Percentiles rank a stretch among this genome's conserved stretches.
These are phyloP conservation scores for Linum usitatissimum DNA, from an alignment of 345 rosid species.

Conservation along the genomic window DNA sequence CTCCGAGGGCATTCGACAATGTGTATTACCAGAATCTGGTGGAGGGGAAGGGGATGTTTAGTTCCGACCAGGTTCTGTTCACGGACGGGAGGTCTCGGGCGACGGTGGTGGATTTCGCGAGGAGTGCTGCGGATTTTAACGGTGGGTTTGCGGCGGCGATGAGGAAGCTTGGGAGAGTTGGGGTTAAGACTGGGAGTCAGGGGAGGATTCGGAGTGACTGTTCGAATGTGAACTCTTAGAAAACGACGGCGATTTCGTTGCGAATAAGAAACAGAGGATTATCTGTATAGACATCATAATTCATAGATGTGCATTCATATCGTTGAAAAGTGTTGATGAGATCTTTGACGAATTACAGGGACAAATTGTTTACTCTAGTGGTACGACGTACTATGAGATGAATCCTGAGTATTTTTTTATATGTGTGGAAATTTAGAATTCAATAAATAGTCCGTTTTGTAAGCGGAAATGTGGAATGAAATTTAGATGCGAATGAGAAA, in stretches of 20 bases:
- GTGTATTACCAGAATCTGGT: slow-evolving; percentile 59
- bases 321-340: too few relatives aligned
- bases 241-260: not conserved
- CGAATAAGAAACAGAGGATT: too few relatives aligned
- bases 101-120: slow-evolving; percentile 52
- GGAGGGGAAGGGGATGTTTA: slow-evolving; percentile 56
- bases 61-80: slow-evolving; percentile 59
- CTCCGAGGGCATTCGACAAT: slow-evolving; percentile 53
- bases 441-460: too few relatives aligned
- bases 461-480: too few relatives aligned
- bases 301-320: too few relatives aligned
- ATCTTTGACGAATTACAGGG: too few relatives aligned
- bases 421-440: too few relatives aligned
- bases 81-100: slow-evolving; percentile 35
- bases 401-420: too few relatives aligned
- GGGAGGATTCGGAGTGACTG: slow-evolving; percentile 68
- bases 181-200: slow-evolving; percentile 44
- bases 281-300: too few relatives aligned
- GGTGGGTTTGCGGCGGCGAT: slow-evolving; percentile 51
- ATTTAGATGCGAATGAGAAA: too few relatives aligned
- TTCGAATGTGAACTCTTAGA: slow-evolving; percentile 39
- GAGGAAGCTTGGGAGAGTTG: slow-evolving; percentile 74
- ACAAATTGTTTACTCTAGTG: too few relatives aligned
- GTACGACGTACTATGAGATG: too few relatives aligned
- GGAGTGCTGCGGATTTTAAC: slow-evolving; percentile 36